A percentile compares a stretch with the other conserved stretches of the same genome.
Conservation (phyloP, 2,329 filamentous ascomycete genomes). For the Myriosclerotinia curreyana region DNA sequence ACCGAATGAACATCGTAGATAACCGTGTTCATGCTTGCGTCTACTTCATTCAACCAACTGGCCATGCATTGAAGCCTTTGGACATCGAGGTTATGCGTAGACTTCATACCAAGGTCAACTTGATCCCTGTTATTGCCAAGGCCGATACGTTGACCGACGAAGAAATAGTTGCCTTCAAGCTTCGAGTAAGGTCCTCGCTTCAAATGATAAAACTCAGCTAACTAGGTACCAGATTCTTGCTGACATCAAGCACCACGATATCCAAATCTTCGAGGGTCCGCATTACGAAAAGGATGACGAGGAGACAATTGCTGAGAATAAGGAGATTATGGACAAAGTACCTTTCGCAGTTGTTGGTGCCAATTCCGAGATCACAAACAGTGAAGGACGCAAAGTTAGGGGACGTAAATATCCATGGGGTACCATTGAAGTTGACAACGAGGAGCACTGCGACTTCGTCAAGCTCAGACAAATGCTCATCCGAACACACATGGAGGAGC, state of each 20-base stretch:
- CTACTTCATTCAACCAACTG: constrained; percentile 99
- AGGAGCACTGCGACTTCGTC: constrained; percentile 99
- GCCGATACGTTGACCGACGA: constrained; percentile 97
- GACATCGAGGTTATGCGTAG: constrained; percentile 99
- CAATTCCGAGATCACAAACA: constrained; percentile 86
- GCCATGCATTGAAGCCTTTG: constrained; percentile 95
- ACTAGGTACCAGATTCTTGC: constrained; percentile 72
- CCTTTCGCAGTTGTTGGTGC: constrained; percentile 97
- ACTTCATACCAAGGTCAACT: constrained; percentile 99
- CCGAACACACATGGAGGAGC: constrained; percentile 99
- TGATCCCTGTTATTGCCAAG: constrained; percentile 99
- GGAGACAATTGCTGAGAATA: constrained; percentile 99
- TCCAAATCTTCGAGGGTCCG: constrained; percentile 98
- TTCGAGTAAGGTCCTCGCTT: constrained; percentile 67
- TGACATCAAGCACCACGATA: constrained; percentile 94
- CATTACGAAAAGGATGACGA: constrained; percentile 98
- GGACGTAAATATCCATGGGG: constrained; percentile 98
- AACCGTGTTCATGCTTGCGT: constrained; percentile 99
- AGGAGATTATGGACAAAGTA: constrained; percentile 99
- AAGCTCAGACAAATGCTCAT: constrained; percentile 99
- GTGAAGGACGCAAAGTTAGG: constrained; percentile 92
- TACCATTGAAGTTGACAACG: constrained; percentile 98
- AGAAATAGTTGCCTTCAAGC: constrained; percentile 92
- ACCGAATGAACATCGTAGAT: constrained; percentile 99
- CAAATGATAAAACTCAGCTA: constrained; percentile 19